Conservation (phyloP, 179 eudicot genomes). For the Heliamphora pulchella region DNA sequence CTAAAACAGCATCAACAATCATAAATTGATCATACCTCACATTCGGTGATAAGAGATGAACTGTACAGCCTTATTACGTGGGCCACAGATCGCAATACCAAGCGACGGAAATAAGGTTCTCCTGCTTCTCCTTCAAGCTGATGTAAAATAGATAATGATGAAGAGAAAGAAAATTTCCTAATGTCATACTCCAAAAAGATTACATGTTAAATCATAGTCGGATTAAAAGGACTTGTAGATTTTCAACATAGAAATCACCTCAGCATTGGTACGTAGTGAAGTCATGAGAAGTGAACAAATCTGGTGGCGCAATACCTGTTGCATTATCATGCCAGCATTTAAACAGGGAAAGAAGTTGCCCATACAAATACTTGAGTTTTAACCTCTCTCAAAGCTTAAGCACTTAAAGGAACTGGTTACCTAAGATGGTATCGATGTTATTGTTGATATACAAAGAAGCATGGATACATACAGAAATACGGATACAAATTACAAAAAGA, state of each 20-base stretch:
- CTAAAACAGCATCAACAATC: conserved; percentile 5
- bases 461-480: background rate
- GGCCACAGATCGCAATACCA: conserved; percentile 87
- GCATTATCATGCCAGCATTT: conserved; percentile 26
- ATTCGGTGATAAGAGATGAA: conserved; percentile 80
- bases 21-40: conserved; percentile 54
- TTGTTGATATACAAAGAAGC: background rate
- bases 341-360: conserved; percentile 5
- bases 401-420: background rate
- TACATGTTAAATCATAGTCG: background rate
- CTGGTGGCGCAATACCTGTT: conserved; percentile 88
- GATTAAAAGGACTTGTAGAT: background rate
- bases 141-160: conserved; percentile 16
- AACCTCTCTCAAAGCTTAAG: background rate
- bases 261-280: conserved; percentile 92
- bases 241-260: conserved; percentile 41
- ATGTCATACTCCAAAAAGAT: background rate
- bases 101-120: conserved; percentile 94
- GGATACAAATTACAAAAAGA: background rate
- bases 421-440: background rate
- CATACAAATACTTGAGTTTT: conserved; percentile 6
- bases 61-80: conserved; percentile 91
- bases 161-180: conserved; percentile 9
- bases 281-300: conserved; percentile 98
- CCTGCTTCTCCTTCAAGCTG: conserved; percentile 96